Evolutionary conservation across 78 protist species (phyloP).

Genomic region (slime mould (Dictyostelium discoideum)): DNA sequence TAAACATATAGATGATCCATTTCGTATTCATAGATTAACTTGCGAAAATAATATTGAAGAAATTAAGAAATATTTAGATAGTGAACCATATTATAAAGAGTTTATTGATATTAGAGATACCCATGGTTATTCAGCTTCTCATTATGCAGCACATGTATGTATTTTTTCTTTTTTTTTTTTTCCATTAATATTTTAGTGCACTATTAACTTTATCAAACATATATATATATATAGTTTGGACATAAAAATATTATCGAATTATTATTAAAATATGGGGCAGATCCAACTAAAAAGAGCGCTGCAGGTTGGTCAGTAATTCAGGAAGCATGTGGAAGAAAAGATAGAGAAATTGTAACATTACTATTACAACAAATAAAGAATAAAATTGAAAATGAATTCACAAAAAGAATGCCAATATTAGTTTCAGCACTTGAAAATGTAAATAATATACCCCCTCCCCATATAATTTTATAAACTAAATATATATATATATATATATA

Average conservation of each 20-base stretch:
- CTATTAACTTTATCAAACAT: neutral
- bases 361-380: neutral
- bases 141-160: conserved; percentile 62
- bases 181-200: neutral
- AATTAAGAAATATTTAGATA: neutral
- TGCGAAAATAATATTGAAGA: conserved; percentile 18
- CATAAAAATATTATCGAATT: conserved; percentile 25
- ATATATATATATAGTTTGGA: conserved; percentile 34
- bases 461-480: too few species aligned
- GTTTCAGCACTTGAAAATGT: conserved; percentile 20
- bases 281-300: conserved; percentile 47
- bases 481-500: too few species aligned
- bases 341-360: conserved; percentile 18
- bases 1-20: conserved; percentile 26
- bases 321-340: conserved; percentile 67
- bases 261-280: conserved; percentile 66
- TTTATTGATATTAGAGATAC: conserved; percentile 39
- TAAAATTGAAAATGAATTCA: conserved; percentile 40
- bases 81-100: conserved; percentile 11
- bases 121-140: conserved; percentile 53
- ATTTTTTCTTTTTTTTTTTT: neutral
- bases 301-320: conserved; percentile 73
- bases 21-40: conserved; percentile 21
- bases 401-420: conserved; percentile 47
- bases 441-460: neutral